Evolutionary conservation across 257 asterid genomes (phyloP).

Genomic region (Gentiana dahurica): DNA sequence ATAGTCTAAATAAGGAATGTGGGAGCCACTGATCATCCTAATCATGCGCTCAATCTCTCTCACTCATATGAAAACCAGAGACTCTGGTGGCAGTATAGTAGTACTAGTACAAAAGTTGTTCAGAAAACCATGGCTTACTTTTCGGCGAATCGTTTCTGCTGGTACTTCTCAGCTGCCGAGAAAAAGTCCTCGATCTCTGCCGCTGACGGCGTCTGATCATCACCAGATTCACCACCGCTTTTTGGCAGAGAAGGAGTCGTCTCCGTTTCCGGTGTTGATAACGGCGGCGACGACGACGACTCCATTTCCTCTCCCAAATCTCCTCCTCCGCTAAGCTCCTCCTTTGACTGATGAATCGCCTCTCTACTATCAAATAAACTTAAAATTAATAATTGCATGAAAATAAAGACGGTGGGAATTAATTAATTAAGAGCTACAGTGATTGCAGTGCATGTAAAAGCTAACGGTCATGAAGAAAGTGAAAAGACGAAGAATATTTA

Average conservation of each 20-base stretch:
- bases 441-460: background rate
- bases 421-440: background rate
- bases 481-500: too few relatives aligned
- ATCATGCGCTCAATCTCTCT: too few relatives aligned
- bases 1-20: constrained; percentile 15
- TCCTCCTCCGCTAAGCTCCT: constrained; percentile 44
- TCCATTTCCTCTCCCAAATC: constrained; percentile 25
- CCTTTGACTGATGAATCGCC: constrained; percentile 33
- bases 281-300: constrained; percentile 17
- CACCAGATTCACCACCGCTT: constrained; percentile 4
- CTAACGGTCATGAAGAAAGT: too few relatives aligned
- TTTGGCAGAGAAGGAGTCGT: constrained; percentile 13
- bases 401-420: background rate
- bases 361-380: constrained; percentile 31
- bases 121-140: constrained; percentile 37
- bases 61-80: background rate
- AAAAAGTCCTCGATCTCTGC: constrained; percentile 78
- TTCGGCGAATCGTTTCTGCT: constrained; percentile 56
- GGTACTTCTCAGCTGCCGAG: constrained; percentile 54
- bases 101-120: too few relatives aligned
- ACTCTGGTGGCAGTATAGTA: constrained; percentile 6
- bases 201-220: constrained; percentile 37
- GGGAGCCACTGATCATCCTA: too few relatives aligned
- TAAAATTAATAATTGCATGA: background rate
- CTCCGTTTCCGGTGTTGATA: too few relatives aligned